Conservation (phyloP, 306 rosid genomes). For the Parietaria judaica region DNA sequence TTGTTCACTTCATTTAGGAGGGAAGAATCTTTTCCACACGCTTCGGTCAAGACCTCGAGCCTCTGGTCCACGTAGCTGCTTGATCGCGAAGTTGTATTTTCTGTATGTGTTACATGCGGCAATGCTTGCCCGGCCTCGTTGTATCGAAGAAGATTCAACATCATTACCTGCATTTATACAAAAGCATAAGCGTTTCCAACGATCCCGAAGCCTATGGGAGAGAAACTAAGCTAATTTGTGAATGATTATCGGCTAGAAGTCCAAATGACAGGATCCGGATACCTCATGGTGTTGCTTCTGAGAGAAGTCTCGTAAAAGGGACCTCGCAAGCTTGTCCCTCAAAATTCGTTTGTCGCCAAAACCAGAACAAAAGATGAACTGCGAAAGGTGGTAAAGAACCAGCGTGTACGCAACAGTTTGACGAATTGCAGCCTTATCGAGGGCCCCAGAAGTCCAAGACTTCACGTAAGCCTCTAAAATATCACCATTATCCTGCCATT, state of each 20-base stretch:
- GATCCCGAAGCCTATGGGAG: no score
- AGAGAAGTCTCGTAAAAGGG: constrained; percentile 65
- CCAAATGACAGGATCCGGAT: neutral
- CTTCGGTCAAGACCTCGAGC: constrained; percentile 48
- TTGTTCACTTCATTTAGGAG: constrained; percentile 49
- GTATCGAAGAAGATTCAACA: constrained; percentile 48
- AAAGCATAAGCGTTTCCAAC: neutral
- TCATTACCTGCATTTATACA: constrained; percentile 52
- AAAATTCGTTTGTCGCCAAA: constrained; percentile 36
- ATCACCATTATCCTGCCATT: constrained; percentile 56
- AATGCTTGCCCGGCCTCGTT: constrained; percentile 22
- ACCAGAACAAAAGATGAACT: constrained; percentile 44
- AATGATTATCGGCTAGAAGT: no score
- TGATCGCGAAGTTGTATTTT: constrained; percentile 11
- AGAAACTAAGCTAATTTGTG: no score
- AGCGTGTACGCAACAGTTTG: constrained; percentile 56
- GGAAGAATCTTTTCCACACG: constrained; percentile 70
- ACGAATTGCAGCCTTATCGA: constrained; percentile 71
- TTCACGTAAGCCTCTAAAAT: constrained; percentile 73
- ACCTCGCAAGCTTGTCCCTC: constrained; percentile 64
- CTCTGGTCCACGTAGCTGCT: constrained; percentile 41
- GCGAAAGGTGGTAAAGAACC: constrained; percentile 74
- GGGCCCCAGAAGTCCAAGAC: constrained; percentile 84
- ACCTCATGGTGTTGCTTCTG: constrained; percentile 74
- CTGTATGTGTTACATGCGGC: constrained; percentile 12